These are phyloP conservation scores for Dentipellis fragilis DNA, from an alignment of 768 basidiomycete genomes.

Conservation along the genomic window DNA sequence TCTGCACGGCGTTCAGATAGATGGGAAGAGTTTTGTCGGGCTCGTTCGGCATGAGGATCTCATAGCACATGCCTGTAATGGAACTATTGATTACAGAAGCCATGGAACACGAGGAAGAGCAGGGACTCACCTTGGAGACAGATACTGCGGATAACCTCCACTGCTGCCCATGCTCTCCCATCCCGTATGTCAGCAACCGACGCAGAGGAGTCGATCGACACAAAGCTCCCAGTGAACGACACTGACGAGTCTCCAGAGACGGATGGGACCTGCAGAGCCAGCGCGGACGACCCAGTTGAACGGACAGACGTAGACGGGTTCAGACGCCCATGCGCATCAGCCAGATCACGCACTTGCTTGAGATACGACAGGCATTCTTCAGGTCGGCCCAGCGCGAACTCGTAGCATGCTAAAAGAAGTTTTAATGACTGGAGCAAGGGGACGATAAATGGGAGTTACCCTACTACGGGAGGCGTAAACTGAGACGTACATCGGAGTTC, in stretches of 20 bases:
- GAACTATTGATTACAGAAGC: neutral
- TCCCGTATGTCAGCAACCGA: constrained; percentile 49
- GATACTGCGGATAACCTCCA: constrained; percentile 64
- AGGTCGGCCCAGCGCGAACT: constrained; percentile 64
- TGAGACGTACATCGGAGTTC: constrained; percentile 36
- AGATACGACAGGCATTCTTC: constrained; percentile 54
- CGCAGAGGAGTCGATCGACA: constrained; percentile 29
- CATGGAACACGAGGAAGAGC: too few relatives aligned
- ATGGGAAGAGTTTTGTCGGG: constrained; percentile 41
- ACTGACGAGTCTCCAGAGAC: constrained; percentile 25
- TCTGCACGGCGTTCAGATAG: constrained; percentile 46
- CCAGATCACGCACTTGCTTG: constrained; percentile 40
- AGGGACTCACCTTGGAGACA: constrained; percentile 58
- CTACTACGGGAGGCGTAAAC: neutral
- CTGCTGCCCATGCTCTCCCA: constrained; percentile 62
- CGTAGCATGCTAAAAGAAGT: constrained; percentile 68
- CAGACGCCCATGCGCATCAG: constrained; percentile 44
- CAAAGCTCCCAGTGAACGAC: constrained; percentile 41
- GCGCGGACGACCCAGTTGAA: constrained; percentile 27
- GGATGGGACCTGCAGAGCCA: constrained; percentile 27
- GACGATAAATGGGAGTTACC: constrained; percentile 4
- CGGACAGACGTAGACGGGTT: constrained; percentile 33
- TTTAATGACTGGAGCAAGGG: constrained; percentile 42
- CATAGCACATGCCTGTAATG: constrained; percentile 62
- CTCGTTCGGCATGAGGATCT: constrained; percentile 42